These are phyloP conservation scores for Microbotryum saponariae DNA, from an alignment of 1,284 basidiomycete species.

Conservation along the genomic window DNA sequence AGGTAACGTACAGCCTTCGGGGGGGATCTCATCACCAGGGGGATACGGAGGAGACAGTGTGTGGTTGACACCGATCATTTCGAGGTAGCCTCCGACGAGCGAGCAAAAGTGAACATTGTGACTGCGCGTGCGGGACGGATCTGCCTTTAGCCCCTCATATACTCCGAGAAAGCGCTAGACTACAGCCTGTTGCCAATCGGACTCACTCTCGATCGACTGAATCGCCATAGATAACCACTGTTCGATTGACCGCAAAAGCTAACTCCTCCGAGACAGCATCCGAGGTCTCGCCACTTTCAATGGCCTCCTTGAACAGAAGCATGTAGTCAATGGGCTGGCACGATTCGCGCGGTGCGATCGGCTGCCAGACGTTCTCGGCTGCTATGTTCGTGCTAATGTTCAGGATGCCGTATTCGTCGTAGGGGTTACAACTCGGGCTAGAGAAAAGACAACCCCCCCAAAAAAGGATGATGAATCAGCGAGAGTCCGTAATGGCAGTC, in stretches of 20 bases:
- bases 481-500: not conserved
- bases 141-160: too few species aligned
- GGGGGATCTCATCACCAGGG: slow-evolving; percentile 11
- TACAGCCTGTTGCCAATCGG: not conserved
- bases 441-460: not conserved
- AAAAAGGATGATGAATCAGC: not conserved
- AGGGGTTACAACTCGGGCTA: not conserved
- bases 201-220: slow-evolving; percentile 20
- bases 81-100: slow-evolving; percentile 11
- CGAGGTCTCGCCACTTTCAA: not conserved
- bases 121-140: not conserved
- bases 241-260: slow-evolving; percentile 14
- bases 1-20: slow-evolving; percentile 8
- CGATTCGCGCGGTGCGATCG: slow-evolving; percentile 7
- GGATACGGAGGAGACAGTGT: slow-evolving; percentile 18
- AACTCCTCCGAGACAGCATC: not conserved
- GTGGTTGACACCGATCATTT: slow-evolving; percentile 19
- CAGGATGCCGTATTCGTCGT: slow-evolving; percentile 16
- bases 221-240: slow-evolving; percentile 26
- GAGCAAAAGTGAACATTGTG: slow-evolving; percentile 20
- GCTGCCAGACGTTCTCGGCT: slow-evolving; percentile 20
- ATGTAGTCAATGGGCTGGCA: slow-evolving; percentile 26
- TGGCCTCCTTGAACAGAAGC: slow-evolving; percentile 1
- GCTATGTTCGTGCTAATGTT: slow-evolving; percentile 17
- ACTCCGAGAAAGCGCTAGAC: too few species aligned